Evolutionary conservation across 371 early-diverging fungal species (phyloP).

Genomic region (Haplosporangium sp.): DNA sequence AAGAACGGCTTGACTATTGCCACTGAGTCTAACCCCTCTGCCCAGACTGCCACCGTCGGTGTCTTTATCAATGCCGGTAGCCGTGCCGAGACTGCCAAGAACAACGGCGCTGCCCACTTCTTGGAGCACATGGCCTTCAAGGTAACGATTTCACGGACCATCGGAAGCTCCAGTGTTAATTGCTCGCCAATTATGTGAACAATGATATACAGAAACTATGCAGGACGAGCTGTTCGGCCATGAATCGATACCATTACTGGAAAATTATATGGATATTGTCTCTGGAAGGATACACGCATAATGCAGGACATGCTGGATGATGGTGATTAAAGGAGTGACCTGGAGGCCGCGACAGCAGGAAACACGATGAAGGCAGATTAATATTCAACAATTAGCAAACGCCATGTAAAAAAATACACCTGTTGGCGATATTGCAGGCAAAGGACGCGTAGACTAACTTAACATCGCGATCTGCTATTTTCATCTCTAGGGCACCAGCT

Average conservation of each 20-base stretch:
- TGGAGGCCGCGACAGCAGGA: not conserved
- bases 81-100: slow-evolving; percentile 88
- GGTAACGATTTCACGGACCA: slow-evolving; percentile 59
- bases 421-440: not conserved
- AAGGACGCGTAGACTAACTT: not conserved
- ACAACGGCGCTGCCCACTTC: slow-evolving; percentile 98
- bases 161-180: too few species aligned
- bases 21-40: slow-evolving; percentile 91
- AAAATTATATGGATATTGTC: too few species aligned
- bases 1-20: slow-evolving; percentile 96
- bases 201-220: too few species aligned
- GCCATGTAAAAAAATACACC: too few species aligned
- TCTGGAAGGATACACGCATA: too few species aligned
- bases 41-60: slow-evolving; percentile 97
- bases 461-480: not conserved
- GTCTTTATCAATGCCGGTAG: slow-evolving; percentile 98
- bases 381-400: too few species aligned
- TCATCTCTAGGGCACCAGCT: slow-evolving; percentile 80
- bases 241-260: too few species aligned
- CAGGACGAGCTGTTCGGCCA: too few species aligned
- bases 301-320: too few species aligned
- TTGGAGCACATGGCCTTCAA: slow-evolving; percentile 99
- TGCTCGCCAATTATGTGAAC: too few species aligned
- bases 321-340: not conserved
- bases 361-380: too few species aligned